Conservation (phyloP, 2,329 filamentous ascomycete genomes). For the Fusarium clavum region DNA sequence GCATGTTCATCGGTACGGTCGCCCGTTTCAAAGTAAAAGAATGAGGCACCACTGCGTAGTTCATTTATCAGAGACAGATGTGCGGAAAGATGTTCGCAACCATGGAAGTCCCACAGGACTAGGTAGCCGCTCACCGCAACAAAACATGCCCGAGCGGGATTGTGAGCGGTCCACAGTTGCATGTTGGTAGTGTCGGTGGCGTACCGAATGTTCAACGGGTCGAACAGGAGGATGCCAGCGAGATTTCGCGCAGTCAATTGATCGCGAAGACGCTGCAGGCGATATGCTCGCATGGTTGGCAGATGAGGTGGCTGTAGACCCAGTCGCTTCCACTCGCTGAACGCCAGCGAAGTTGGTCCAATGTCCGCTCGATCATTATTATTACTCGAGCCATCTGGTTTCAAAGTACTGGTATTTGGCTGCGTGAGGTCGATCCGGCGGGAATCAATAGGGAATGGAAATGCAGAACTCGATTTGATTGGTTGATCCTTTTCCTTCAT, state of each 20-base stretch:
- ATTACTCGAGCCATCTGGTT: background rate
- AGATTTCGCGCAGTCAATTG: background rate
- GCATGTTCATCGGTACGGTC: background rate
- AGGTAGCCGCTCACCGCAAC: background rate
- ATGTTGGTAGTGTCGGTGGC: background rate
- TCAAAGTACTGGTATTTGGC: background rate
- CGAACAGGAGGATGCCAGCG: background rate
- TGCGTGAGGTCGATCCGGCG: background rate
- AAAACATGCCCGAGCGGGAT: background rate
- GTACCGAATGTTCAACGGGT: conserved; percentile 1
- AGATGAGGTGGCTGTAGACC: conserved; percentile 1
- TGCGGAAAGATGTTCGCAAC: background rate
- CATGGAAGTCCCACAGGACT: background rate
- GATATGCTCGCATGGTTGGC: background rate
- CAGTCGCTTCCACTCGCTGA: background rate
- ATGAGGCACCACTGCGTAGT: background rate
- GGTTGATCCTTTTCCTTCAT: background rate
- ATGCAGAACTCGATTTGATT: background rate
- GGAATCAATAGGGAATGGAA: background rate
- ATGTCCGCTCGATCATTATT: background rate
- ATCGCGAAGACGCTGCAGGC: background rate
- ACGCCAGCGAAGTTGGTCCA: background rate
- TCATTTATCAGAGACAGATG: background rate
- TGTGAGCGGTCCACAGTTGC: background rate
- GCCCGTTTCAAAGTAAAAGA: conserved; percentile 4